Percentiles rank a stretch among this genome's conserved stretches.
Evolutionary conservation across 2,329 filamentous ascomycete species (phyloP).

Genomic region (Blastomyces parvus): DNA sequence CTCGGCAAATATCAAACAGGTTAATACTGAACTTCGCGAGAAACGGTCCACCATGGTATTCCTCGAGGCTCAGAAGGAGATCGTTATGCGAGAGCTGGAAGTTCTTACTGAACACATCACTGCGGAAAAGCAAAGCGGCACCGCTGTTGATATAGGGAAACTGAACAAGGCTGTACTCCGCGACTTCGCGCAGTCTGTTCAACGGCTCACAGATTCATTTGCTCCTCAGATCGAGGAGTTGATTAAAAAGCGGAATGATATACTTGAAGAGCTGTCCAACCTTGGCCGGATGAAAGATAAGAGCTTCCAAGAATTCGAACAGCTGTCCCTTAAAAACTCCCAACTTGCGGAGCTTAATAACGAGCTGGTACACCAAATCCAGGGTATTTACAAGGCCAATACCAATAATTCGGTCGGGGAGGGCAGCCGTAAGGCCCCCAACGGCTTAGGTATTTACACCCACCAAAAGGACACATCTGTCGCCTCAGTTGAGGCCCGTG

Average conservation of each 20-base stretch:
- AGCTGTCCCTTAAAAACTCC: slow-evolving; percentile 85
- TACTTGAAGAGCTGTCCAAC: slow-evolving; percentile 75
- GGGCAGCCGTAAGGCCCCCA: slow-evolving; percentile 20
- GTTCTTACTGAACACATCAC: slow-evolving; percentile 82
- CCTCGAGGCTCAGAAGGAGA: slow-evolving; percentile 86
- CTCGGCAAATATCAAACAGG: slow-evolving; percentile 56
- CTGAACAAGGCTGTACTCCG: slow-evolving; percentile 53
- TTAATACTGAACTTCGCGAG: slow-evolving; percentile 80
- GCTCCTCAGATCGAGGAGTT: slow-evolving; percentile 68
- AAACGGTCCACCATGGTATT: slow-evolving; percentile 94
- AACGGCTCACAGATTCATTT: slow-evolving; percentile 71
- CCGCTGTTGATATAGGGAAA: slow-evolving; percentile 67
- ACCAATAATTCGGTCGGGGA: slow-evolving; percentile 40
- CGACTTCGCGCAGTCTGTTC: slow-evolving; percentile 53
- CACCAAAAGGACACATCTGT: slow-evolving; percentile 45
- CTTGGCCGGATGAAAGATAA: slow-evolving; percentile 81
- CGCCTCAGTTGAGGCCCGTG: slow-evolving; percentile 34
- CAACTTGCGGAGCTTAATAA: slow-evolving; percentile 94
- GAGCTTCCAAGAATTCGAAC: slow-evolving; percentile 89
- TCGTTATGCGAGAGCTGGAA: slow-evolving; percentile 86
- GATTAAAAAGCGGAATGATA: slow-evolving; percentile 73
- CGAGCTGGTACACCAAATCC: slow-evolving; percentile 86
- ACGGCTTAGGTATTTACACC: slow-evolving; percentile 57
- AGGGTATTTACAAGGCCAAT: slow-evolving; percentile 81
- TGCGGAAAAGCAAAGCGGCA: slow-evolving; percentile 70